Evolutionary conservation across 768 basidiomycete species (phyloP).

Genomic region (Tricholoma bakamatsutake): DNA sequence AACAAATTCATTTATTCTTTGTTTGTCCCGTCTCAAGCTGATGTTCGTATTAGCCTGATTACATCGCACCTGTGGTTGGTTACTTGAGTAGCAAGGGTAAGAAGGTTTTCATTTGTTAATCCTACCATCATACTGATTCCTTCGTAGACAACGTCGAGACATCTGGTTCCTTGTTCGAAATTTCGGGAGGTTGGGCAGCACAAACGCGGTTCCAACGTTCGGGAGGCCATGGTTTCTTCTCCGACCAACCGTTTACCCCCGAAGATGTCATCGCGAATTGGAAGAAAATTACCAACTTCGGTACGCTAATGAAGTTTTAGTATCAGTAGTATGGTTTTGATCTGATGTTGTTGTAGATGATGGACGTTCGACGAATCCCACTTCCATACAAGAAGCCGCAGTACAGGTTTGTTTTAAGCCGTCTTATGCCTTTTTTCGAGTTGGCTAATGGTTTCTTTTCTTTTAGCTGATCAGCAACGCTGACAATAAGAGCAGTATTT

Average conservation of each 20-base stretch:
- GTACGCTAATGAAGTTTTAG: conserved; percentile 34
- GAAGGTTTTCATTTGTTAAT: not conserved
- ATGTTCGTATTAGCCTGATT: conserved; percentile 61
- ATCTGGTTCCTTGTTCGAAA: conserved; percentile 77
- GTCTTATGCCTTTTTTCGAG: conserved; percentile 7
- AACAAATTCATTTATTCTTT: not conserved
- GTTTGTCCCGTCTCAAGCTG: not conserved
- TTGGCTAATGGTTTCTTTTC: not conserved
- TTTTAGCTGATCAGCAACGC: conserved; percentile 44
- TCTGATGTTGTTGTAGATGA: conserved; percentile 44
- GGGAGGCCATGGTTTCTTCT: conserved; percentile 84
- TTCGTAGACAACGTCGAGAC: conserved; percentile 62
- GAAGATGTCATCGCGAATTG: conserved; percentile 81
- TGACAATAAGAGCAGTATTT: conserved; percentile 36
- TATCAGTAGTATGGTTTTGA: not conserved
- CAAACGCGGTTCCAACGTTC: conserved; percentile 91
- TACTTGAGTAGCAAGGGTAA: conserved; percentile 75
- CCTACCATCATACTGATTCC: not conserved
- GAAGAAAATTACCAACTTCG: conserved; percentile 79
- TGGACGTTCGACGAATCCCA: conserved; percentile 77
- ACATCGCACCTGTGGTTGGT: conserved; percentile 87
- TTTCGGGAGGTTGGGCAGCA: conserved; percentile 87
- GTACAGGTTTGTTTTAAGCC: conserved; percentile 44
- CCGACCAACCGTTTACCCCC: conserved; percentile 65
- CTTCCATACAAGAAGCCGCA: conserved; percentile 67